Evolutionary conservation across 805 yeast genomes (phyloP), one percentile per base, ranked within the genome.

Genomic region (Candida stauntonica): DNA sequence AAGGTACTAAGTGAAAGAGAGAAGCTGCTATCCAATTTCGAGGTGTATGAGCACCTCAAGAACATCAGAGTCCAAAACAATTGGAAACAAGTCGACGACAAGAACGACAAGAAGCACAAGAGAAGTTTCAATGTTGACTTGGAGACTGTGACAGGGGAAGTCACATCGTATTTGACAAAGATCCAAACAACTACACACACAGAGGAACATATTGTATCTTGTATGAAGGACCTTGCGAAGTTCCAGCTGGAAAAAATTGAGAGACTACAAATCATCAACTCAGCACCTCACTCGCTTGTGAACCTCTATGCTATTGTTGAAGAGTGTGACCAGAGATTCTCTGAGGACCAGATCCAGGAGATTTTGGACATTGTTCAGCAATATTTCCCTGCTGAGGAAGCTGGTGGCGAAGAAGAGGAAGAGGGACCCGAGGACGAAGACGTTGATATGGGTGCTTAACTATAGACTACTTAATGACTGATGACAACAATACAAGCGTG

Each of bases 281-380:
- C 79, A 7, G 69, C 86, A 20, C 99, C 99, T 1, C 67, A 81
- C 32, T 76, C 86, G 5, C 64, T 86, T 68, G 96, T 89, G 11
- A 81, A 77, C 26, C 67, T 91, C 36, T 87, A 79, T 57, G 72
- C 93, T 0, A 64, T 91, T 20, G 78, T 91, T 1, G 99, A 91
- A 56, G 98, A 93, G 56, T 91, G 96, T 60, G 99, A 91, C 50
- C 79, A 77, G 45, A 69, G 99, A 50, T 82, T 88, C 51, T 63
- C 66, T n/a, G 86, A 84, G 42, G 82, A 75, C 1, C 71, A 79
- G 43, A 70, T 85, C 34, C 73, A 77, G 32, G 64, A 66, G 4
- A 72, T 91, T 2, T 46, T 91, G 21, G 73, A 64, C 5, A 69
- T 79, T 35, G 68, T 86, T 15, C 52, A 62, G n/a, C 68, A 68